Evolutionary conservation across 805 yeast species (phyloP).

Genomic region (Maudiozyma turicensis): DNA sequence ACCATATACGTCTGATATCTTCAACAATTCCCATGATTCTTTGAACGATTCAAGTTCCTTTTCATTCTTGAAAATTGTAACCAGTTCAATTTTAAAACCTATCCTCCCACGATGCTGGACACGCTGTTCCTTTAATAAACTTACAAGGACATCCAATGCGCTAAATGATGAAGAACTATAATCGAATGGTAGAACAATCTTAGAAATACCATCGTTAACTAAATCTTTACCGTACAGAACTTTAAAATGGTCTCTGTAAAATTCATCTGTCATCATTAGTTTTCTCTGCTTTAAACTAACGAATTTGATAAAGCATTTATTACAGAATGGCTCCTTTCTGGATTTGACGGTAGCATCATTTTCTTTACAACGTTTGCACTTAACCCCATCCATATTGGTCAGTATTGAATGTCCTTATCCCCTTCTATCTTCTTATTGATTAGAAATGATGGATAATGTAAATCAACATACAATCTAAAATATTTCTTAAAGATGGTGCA

Average conservation of each 20-base stretch:
- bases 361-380: slow-evolving; percentile 20
- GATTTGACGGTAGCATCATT: slow-evolving; percentile 14
- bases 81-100: slow-evolving; percentile 54
- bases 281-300: slow-evolving; percentile 73
- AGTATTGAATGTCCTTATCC: too few species aligned
- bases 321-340: slow-evolving; percentile 27
- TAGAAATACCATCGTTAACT: slow-evolving; percentile 15
- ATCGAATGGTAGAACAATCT: slow-evolving; percentile 51
- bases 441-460: too few species aligned
- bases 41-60: slow-evolving; percentile 10
- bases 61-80: slow-evolving; percentile 28
- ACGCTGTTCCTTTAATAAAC: slow-evolving; percentile 53
- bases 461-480: too few species aligned
- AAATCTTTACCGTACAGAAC: slow-evolving; percentile 31
- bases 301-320: slow-evolving; percentile 58
- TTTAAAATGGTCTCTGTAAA: slow-evolving; percentile 59
- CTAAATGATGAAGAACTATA: slow-evolving; percentile 56
- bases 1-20: slow-evolving; percentile 7
- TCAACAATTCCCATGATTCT: slow-evolving; percentile 7
- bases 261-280: slow-evolving; percentile 55
- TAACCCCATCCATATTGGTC: background rate
- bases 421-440: too few species aligned
- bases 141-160: slow-evolving; percentile 54
- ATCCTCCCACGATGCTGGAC: slow-evolving; percentile 51
- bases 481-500: too few species aligned